phyloP scores from a whole-genome alignment of 2,329 filamentous ascomycete genomes.

The Bipolaris sorokiniana region DNA sequence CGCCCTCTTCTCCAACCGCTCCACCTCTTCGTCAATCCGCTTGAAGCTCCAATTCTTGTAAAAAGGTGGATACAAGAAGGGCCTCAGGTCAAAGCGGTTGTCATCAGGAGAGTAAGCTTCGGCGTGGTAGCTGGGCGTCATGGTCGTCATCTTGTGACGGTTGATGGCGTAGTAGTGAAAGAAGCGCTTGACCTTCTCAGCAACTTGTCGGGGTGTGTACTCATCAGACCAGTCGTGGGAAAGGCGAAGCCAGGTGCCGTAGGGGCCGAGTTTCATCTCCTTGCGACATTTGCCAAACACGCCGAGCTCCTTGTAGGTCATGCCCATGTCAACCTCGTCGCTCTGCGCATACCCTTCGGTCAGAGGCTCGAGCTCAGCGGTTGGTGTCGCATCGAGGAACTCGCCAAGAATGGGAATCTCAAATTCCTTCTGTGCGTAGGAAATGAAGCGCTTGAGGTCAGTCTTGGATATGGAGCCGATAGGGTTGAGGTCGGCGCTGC shows the following conservation, averaged over 20 bases:
- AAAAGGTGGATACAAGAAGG: conserved; percentile 53
- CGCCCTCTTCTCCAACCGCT: conserved; percentile 34
- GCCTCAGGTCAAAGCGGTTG: conserved; percentile 61
- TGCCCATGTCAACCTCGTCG: conserved; percentile 62
- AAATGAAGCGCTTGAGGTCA: conserved; percentile 74
- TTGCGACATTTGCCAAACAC: conserved; percentile 62
- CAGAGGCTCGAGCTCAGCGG: conserved; percentile 65
- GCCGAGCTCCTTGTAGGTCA: conserved; percentile 59
- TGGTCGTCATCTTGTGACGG: conserved; percentile 34
- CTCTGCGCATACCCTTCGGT: conserved; percentile 60
- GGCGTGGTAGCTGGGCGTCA: conserved; percentile 44
- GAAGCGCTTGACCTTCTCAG: conserved; percentile 55
- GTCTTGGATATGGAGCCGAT: conserved; percentile 68
- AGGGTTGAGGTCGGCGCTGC: conserved; percentile 58
- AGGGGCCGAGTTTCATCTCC: conserved; percentile 56
- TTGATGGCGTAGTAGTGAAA: conserved; percentile 40
- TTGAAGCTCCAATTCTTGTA: conserved; percentile 46
- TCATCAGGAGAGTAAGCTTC: conserved; percentile 62
- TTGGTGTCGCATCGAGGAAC: conserved; percentile 63
- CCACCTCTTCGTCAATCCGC: conserved; percentile 47
- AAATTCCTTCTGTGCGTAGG: conserved; percentile 61
- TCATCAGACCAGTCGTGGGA: conserved; percentile 57
- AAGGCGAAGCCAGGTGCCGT: conserved; percentile 61
- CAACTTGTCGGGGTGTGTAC: conserved; percentile 52
- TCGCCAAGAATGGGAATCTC: conserved; percentile 67